Conservation (phyloP, 2,329 filamentous ascomycete genomes). For the Exophiala alcalophila region DNA sequence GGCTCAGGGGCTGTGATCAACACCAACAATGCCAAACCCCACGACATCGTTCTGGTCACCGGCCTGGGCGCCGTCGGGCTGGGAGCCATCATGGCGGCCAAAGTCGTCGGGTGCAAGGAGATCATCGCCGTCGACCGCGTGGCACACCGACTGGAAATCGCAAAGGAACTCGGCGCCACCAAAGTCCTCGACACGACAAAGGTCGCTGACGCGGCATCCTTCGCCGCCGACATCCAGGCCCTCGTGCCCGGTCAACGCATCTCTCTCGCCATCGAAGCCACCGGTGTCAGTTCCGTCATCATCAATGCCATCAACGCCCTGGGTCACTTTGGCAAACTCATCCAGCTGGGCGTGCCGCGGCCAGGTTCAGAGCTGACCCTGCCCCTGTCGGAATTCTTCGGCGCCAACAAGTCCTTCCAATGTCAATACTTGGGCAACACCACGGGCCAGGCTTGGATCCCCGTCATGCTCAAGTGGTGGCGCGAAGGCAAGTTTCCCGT, state of each 20-base stretch:
- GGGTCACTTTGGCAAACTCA: conserved; percentile 47
- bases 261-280: conserved; percentile 51
- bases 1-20: conserved; percentile 44
- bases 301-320: conserved; percentile 44
- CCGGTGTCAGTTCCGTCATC: conserved; percentile 45
- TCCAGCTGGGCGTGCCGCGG: conserved; percentile 51
- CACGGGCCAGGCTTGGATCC: conserved; percentile 41
- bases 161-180: conserved; percentile 40
- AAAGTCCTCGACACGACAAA: conserved; percentile 38
- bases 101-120: conserved; percentile 39
- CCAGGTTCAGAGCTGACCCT: conserved; percentile 44
- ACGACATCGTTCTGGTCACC: conserved; percentile 43
- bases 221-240: conserved; percentile 38
- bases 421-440: conserved; percentile 50
- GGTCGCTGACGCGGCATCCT: conserved; percentile 16
- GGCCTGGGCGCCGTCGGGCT: conserved; percentile 50
- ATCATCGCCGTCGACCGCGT: conserved; percentile 46
- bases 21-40: conserved; percentile 37
- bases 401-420: conserved; percentile 48
- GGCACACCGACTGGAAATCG: conserved; percentile 37
- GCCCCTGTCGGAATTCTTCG: conserved; percentile 43
- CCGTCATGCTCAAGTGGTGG: conserved; percentile 52
- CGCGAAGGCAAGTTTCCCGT: conserved; percentile 48
- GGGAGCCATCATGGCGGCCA: conserved; percentile 49
- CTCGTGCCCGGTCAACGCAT: conserved; percentile 41